Evolutionary conservation across 306 rosid genomes (phyloP).

Genomic region (Trifolium pratense): DNA sequence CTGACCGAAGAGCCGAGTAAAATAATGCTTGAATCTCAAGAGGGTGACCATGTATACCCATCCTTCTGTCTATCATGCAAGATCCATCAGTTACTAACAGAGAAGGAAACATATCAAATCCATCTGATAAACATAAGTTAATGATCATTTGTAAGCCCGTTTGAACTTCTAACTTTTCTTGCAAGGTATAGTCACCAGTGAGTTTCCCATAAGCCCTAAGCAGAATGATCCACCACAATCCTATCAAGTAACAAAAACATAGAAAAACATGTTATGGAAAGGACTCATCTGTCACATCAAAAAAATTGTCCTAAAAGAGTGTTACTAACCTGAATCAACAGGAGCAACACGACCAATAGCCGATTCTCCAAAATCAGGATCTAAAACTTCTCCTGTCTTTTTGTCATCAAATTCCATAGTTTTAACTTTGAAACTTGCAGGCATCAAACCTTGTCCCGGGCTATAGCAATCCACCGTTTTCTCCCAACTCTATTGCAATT

Average conservation of each 20-base stretch:
- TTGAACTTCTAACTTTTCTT: conserved; percentile 91
- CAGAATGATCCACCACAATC: conserved; percentile 97
- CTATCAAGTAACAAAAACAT: conserved; percentile 47
- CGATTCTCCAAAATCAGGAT: conserved; percentile 99
- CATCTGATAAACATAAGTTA: conserved; percentile 85
- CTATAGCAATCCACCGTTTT: conserved; percentile 97
- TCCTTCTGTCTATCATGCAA: conserved; percentile 97
- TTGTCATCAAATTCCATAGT: conserved; percentile 54
- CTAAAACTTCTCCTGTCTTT: conserved; percentile 74
- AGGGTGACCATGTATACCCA: conserved; percentile 99
- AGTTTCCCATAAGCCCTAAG: conserved; percentile 90
- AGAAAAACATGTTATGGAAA: conserved; percentile 10
- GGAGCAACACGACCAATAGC: conserved; percentile 99
- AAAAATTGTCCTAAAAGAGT: not conserved
- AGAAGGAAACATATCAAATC: conserved; percentile 96
- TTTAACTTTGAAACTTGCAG: conserved; percentile 96
- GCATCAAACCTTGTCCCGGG: conserved; percentile 99
- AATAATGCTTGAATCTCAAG: conserved; percentile 96
- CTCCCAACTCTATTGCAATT: conserved; percentile 85
- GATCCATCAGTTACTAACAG: conserved; percentile 97
- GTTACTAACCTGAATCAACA: conserved; percentile 84
- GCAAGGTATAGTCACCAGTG: conserved; percentile 81
- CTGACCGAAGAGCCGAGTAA: conserved; percentile 89
- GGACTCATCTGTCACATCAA: not conserved
- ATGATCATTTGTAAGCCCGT: conserved; percentile 93